Base-by-base conservation (phyloP, 1,139 yeast species). In the Pneumocystis jirovecii region DNA sequence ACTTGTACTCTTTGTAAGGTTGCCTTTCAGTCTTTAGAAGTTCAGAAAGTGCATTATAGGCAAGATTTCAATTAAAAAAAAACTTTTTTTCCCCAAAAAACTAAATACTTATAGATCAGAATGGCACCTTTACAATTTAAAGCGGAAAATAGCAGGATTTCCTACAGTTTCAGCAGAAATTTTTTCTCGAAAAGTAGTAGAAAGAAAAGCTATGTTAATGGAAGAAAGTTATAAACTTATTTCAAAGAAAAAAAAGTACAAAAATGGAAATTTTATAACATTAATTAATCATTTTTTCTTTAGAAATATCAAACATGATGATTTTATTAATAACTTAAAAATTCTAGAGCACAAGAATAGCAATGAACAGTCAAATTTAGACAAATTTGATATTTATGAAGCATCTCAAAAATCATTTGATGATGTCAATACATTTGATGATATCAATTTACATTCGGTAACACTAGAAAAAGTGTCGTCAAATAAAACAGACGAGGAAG, bases 61-160 rank as follows among this genome's bases (percentile, higher is more conserved):
- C 25, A 25, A 50, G n/a, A 12, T 50, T 25, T 4, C 21, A 12
- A 12, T 31, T 31, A 3, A 31, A 31, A 15, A 40, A 40, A 56
- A 56, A 15, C 25, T 21, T 60, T 42, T 40, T 60, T 21, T 60
- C 3, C 25, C 1, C 17, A 10, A 8, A 39, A 60, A 15, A 60
- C 29, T 39, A 4, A 39, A 5, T 25, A 25, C 25, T 65, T 93
- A 93, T 97, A 89, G 89, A 74, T 85, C 96, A 0, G 97, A 91
- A 68, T 91, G 97, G 97, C 97, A 90, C 73, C 81, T 96, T 70
- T 93, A 89, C 75, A 91, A 93, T 73, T 81, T 93, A 73, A 93
- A 93, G 76, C 82, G 98, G 75, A 81, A 96, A 72, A 96, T 93
- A 57, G 96, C 96, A 1, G 83, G 83, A 63, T 78, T 93, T 69